A percentile compares a stretch with the other conserved stretches of the same genome.
Evolutionary conservation across 2,329 filamentous ascomycete genomes (phyloP).

Genomic region (Calonectria naviculata): DNA sequence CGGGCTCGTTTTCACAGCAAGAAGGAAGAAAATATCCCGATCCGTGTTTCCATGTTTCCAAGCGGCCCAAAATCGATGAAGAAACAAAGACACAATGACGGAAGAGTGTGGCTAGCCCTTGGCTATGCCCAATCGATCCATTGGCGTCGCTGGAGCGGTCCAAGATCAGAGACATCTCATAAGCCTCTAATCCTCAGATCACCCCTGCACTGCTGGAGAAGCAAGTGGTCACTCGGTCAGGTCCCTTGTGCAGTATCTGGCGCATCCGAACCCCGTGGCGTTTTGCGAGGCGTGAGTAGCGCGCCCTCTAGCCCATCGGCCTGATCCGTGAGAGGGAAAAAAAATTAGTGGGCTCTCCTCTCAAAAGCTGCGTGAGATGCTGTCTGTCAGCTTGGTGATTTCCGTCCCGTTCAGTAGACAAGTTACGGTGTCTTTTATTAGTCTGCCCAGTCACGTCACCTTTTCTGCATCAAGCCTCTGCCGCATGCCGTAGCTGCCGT

Average conservation of each 20-base stretch:
- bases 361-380: not conserved
- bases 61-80: not conserved
- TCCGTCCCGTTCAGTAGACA: not conserved
- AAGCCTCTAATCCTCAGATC: not conserved
- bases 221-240: not conserved
- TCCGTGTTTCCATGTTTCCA: not conserved
- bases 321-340: slow-evolving; percentile 5
- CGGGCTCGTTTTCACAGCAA: not conserved
- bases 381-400: not conserved
- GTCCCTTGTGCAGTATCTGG: not conserved
- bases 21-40: not conserved
- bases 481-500: slow-evolving; percentile 5
- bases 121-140: not conserved
- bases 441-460: not conserved
- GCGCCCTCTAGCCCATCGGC: slow-evolving; percentile 12
- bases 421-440: not conserved
- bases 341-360: not conserved
- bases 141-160: not conserved
- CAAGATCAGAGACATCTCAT: slow-evolving; percentile 8
- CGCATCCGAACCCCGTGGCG: slow-evolving; percentile 20
- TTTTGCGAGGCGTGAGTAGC: slow-evolving; percentile 3
- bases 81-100: slow-evolving; percentile 1
- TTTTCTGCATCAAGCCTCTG: slow-evolving; percentile 12
- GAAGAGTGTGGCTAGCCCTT: not conserved
- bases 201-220: slow-evolving; percentile 13